Base-by-base conservation (phyloP, 2,329 filamentous ascomycete genomes). In the Talaromyces sp. region DNA sequence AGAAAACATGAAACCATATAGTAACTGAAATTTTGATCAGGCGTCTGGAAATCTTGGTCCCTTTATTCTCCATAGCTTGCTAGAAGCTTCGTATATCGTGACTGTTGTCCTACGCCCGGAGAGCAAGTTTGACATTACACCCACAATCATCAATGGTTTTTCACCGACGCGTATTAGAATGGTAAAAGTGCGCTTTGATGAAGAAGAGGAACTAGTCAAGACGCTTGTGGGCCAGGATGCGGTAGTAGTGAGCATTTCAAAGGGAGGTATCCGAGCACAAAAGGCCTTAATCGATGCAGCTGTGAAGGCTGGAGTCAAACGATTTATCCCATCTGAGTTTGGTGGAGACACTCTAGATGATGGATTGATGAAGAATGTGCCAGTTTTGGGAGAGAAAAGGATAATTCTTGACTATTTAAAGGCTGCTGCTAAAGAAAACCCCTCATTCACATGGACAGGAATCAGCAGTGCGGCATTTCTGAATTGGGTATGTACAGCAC, bases 221-320 rank as follows among this genome's bases (percentile, higher is more conserved):
- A 12, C 11, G 29, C 52, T 54, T 11, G 32, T 14, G 9, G 52
- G 52, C 10, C 52, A 32, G 8, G 52, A 54, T 31, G 52, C 52
- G 17, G 32, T 54, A 14, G 32, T 54, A n/a, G 32, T 32, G 29
- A 38, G 29, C 21, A 54, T 54, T n/a, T 32, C 52, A 11, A 38
- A 32, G 7, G 19, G 32, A 24, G 52, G 27, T 10, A 38, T 54
- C 10, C 17, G 9, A n/a, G 29, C 29, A 21, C 52, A 54, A 24
- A 54, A 31, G 31, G 24, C n/a, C n/a, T 35, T 54, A 24, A 56
- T 60, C 19, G 46, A 52, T 24, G 32, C 51, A 14, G 53, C 58
- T n/a, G 51, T 60, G n/a, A 60, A 60, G 27, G 58, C 58, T 53
- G 58, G 58, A 19, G 58, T 60, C n/a, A 51, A 60, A 19, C 31